Evolutionary conservation across 441 rosid species (phyloP), one percentile per base, ranked within the genome.

Genomic region (Omphalea diandra): DNA sequence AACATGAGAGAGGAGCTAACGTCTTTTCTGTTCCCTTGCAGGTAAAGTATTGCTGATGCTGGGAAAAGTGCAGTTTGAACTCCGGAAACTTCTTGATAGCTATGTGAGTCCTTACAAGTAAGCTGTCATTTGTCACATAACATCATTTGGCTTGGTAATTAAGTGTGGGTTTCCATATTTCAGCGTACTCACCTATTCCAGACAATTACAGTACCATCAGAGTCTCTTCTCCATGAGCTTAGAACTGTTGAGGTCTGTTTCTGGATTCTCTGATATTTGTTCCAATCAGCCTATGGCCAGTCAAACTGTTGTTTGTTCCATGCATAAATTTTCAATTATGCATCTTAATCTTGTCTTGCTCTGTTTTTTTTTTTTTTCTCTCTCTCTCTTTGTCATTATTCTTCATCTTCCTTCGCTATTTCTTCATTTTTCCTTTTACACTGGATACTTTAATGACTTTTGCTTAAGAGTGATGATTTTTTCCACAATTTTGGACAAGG

Each of bases 131-230:
- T 5, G 14, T 65, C 33, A 47, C 35, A 46, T 22, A 0, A 43
- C 24, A 32, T 53, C n/a, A 20, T 27, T 24, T 40, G 24, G 59
- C 36, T 22, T 55, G 31, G 40, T 47, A 50, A 50, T 68, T 59
- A 32, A 29, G 63, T 64, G 36, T 58, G 67, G 60, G 44, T 31
- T 50, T 29, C 31, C 49, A 61, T 69, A 68, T 53, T 80, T 63
- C 90, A 96, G 99, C 96, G 99, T n/a, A 80, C 88, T 52, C 88
- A 96, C 82, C 72, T 96, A 77, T 65, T 82, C 71, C 69, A 82
- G 77, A 96, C 99, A 24, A 91, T 96, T 76, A 90, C 97, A 55
- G 67, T 78, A 55, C 99, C 99, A 4, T 88, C 99, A 31, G 99
- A 91, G 74, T 91, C 97, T 40, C 96, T 93, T 79, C 90, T 96